Evolutionary conservation across 2,329 filamentous ascomycete genomes (phyloP), one percentile per base, ranked within the genome.

Genomic region (Paecilomyces fulvus): DNA sequence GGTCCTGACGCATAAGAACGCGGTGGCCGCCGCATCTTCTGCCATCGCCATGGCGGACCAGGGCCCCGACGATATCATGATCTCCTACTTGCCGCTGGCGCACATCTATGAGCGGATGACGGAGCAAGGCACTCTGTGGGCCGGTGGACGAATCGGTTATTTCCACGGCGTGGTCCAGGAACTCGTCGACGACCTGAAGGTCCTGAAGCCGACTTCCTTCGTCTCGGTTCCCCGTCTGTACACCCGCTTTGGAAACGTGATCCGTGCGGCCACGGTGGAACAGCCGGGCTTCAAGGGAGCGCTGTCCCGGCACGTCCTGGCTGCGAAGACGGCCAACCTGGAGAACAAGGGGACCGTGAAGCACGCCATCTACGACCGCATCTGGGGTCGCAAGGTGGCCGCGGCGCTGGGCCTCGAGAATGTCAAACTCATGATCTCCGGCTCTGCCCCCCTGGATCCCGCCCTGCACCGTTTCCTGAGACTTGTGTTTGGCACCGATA

Each of bases 91-190:
- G 53, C 94, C 94, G 0, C 77, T 96, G 43, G 94, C 94, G 9
- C 94, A 99, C 70, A 97, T 99, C 65, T 96, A 90, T 72, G 89
- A 92, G 61, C 87, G 94, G 55, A 80, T 96, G 63, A 79, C 86
- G 46, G 94, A 99, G 70, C 88, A 95, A 70, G 78, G 80, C 3
- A 82, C 84, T 12, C 78, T 96, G 14, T 83, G 87, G 65, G 80
- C 83, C 54, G 92, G 90, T 55, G 83, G 83, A 31, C 77, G 83
- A 8, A 85, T 96, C 64, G 94, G 92, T 11, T 99, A 92, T 73
- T 99, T 96, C 82, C 90, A 94, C 64, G 94, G 94, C 55, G 90
- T 96, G 68, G 87, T 96, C 60, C 70, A 88, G 11, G 88, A 89
- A 61, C 78, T 99, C 17, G 85, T 95, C 0, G 94, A 99, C 57